phyloP scores from a whole-genome alignment of 495 filamentous ascomycete species.

The Paragyromitra xinjiangensis region DNA sequence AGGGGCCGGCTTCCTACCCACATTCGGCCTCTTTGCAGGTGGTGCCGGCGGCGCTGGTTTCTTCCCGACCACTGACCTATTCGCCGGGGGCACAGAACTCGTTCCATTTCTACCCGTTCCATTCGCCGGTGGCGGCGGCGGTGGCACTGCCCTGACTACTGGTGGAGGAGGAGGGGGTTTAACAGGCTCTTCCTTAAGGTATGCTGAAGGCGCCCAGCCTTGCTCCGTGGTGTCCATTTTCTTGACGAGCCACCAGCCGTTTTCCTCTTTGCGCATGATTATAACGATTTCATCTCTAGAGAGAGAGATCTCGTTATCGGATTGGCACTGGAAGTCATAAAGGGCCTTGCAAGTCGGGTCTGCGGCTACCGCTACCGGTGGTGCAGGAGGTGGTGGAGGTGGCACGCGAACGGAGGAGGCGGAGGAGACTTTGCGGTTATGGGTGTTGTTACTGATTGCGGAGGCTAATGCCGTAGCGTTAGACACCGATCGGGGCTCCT shows the following conservation, averaged over 20 bases:
- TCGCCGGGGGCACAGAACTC: constrained; percentile 21
- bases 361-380: constrained; percentile 71
- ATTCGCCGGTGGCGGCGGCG: constrained; percentile 65
- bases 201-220: constrained; percentile 93
- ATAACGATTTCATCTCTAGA: constrained; percentile 80
- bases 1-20: constrained; percentile 71
- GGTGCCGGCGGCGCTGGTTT: constrained; percentile 84
- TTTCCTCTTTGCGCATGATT: constrained; percentile 85
- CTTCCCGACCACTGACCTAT: constrained; percentile 64
- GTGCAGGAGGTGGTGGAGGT: constrained; percentile 76
- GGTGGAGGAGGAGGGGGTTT: constrained; percentile 69
- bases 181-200: constrained; percentile 80
- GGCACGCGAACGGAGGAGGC: constrained; percentile 67
- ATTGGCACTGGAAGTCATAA: constrained; percentile 86
- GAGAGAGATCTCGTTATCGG: constrained; percentile 79
- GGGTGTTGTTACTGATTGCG: constrained; percentile 50
- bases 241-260: constrained; percentile 96
- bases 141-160: constrained; percentile 56
- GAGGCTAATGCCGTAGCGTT: constrained; percentile 56
- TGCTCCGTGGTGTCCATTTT: constrained; percentile 69
- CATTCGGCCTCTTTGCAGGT: constrained; percentile 83
- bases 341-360: constrained; percentile 83
- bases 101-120: constrained; percentile 57
- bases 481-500: constrained; percentile 59
- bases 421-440: constrained; percentile 61